A percentile compares a stretch with the other conserved stretches of the same genome.
phyloP scores from a whole-genome alignment of 2,329 filamentous ascomycete species.

The Sphaerulina populicola region DNA sequence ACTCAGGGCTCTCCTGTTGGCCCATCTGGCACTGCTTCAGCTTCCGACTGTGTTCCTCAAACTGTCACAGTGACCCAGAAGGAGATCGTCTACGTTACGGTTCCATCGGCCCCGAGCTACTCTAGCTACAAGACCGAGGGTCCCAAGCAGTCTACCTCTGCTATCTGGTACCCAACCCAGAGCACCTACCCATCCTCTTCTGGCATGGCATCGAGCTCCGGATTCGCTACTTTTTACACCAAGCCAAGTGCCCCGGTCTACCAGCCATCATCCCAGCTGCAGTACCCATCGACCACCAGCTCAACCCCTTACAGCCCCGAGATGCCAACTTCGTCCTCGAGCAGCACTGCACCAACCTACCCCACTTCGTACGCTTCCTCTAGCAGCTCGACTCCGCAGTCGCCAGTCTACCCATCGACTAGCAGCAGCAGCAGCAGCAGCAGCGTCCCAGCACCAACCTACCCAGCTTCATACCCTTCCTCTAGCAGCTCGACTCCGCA shows the following conservation, averaged over 20 bases:
- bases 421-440: neutral
- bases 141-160: slow-evolving; percentile 15
- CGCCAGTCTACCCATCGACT: neutral
- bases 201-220: slow-evolving; percentile 11
- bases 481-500: neutral
- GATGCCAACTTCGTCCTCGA: neutral
- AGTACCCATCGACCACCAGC: slow-evolving; percentile 1
- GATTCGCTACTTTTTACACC: slow-evolving; percentile 13
- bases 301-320: neutral
- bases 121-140: slow-evolving; percentile 12
- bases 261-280: neutral
- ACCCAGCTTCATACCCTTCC: neutral
- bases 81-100: slow-evolving; percentile 29
- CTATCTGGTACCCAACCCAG: slow-evolving; percentile 19
- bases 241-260: slow-evolving; percentile 8
- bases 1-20: slow-evolving; percentile 11
- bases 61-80: slow-evolving; percentile 32
- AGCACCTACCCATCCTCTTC: slow-evolving; percentile 4
- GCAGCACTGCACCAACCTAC: neutral
- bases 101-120: slow-evolving; percentile 13
- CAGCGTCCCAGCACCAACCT: neutral
- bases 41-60: slow-evolving; percentile 22
- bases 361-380: neutral
- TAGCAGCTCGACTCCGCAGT: neutral
- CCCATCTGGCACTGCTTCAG: slow-evolving; percentile 9